phyloP scores from a whole-genome alignment of 129 eudicot species.

The Arctium lappa region DNA sequence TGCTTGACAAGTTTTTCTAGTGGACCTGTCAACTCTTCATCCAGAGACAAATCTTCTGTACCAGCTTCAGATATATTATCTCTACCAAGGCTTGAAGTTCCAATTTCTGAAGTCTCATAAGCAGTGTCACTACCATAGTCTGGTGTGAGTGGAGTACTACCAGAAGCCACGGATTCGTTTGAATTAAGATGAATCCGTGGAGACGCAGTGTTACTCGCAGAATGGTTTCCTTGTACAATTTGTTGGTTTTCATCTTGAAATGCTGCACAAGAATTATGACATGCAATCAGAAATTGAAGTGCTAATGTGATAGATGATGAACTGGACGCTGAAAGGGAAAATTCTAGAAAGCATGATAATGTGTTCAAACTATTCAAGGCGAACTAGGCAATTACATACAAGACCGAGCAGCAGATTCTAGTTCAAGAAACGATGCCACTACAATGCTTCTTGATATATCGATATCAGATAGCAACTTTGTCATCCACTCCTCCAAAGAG shows the following conservation, averaged over 20 bases:
- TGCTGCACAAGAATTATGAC: conserved; percentile 45
- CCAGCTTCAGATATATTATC: conserved; percentile 85
- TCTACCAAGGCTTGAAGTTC: conserved; percentile 73
- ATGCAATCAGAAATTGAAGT: background rate
- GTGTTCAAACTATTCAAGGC: background rate
- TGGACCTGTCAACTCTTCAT: conserved; percentile 66
- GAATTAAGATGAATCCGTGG: conserved; percentile 36
- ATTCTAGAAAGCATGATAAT: background rate
- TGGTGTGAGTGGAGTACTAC: conserved; percentile 58
- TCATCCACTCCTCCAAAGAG: conserved; percentile 91
- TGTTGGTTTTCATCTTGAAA: conserved; percentile 69
- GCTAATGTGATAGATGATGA: background rate
- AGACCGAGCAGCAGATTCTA: conserved; percentile 97
- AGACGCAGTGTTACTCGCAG: conserved; percentile 15
- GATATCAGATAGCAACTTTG: conserved; percentile 81
- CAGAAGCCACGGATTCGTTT: conserved; percentile 47
- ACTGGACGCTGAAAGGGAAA: background rate
- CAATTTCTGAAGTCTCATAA: conserved; percentile 87
- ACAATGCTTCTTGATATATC: conserved; percentile 79
- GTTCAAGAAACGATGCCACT: conserved; percentile 94
- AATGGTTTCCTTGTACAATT: conserved; percentile 34
- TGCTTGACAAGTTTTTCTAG: conserved; percentile 74
- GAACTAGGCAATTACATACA: conserved; percentile 50
- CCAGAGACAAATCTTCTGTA: conserved; percentile 65
- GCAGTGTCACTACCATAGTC: conserved; percentile 95